These are phyloP conservation scores for Coemansia sp. DNA, from an alignment of 192 early-diverging fungal species.

Conservation along the genomic window DNA sequence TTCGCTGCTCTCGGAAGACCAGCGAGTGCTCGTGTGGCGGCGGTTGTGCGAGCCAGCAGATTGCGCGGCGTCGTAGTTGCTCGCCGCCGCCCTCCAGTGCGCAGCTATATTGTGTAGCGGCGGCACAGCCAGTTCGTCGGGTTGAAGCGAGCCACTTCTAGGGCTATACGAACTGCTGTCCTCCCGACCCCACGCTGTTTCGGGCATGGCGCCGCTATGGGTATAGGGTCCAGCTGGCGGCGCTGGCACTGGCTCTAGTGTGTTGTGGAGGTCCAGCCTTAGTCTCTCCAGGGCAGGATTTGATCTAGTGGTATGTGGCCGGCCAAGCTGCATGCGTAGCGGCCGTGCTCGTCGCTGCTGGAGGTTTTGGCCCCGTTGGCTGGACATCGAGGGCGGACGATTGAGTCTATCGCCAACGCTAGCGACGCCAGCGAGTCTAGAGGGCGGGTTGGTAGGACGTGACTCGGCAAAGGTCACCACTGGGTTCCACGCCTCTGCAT, in stretches of 20 bases:
- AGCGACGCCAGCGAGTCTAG: not conserved
- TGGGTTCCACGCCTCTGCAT: conserved; percentile 20
- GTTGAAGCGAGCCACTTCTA: conserved; percentile 4
- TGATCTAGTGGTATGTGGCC: conserved; percentile 5
- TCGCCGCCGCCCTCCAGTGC: conserved; percentile 8
- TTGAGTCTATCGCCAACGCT: not conserved
- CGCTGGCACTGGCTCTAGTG: not conserved
- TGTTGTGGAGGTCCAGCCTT: conserved; percentile 4
- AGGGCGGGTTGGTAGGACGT: not conserved
- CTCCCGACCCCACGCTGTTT: not conserved
- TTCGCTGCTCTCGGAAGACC: not conserved
- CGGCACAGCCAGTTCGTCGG: not conserved
- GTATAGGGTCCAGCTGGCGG: not conserved
- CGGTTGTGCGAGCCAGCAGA: not conserved
- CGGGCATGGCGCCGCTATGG: not conserved
- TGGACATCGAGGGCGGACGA: not conserved
- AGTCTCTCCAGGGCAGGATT: conserved; percentile 17
- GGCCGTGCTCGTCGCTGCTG: conserved; percentile 3
- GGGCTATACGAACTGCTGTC: not conserved
- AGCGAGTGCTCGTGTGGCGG: not conserved
- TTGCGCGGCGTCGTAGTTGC: not conserved
- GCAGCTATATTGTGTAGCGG: conserved; percentile 10
- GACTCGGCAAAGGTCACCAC: conserved; percentile 45
- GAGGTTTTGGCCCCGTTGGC: not conserved
- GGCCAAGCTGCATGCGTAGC: not conserved